Percentiles rank a stretch among this genome's conserved stretches.
Conservation (phyloP, 352 stramenopile genomes). For the Globisporangium yorkense region DNA sequence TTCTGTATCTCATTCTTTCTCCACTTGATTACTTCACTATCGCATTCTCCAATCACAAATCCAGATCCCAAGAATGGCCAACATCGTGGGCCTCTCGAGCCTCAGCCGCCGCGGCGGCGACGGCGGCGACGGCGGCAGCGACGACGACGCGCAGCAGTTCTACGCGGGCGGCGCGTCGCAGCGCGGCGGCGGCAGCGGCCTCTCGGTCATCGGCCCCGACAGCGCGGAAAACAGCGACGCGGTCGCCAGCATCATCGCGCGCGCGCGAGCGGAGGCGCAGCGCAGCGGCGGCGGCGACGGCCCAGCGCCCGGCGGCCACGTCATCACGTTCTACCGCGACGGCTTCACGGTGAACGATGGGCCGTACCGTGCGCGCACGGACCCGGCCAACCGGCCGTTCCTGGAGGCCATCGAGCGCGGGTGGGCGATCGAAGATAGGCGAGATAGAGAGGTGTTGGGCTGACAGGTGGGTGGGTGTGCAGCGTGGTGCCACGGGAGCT, state of each 20-base stretch:
- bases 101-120: constrained; percentile 37
- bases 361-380: constrained; percentile 60
- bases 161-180: constrained; percentile 64
- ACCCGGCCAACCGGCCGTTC: constrained; percentile 70
- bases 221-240: constrained; percentile 33
- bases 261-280: constrained; percentile 63
- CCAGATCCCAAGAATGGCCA: constrained; percentile 36
- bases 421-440: constrained; percentile 13
- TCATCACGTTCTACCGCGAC: constrained; percentile 84
- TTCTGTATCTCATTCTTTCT: background rate
- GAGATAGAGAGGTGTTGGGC: background rate
- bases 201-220: constrained; percentile 64
- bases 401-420: constrained; percentile 76
- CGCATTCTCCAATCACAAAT: background rate
- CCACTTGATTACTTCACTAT: constrained; percentile 1
- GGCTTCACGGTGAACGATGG: constrained; percentile 83
- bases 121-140: constrained; percentile 24
- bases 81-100: constrained; percentile 79
- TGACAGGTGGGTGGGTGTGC: background rate
- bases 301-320: constrained; percentile 23
- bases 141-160: constrained; percentile 54
- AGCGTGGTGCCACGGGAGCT: constrained; percentile 72
- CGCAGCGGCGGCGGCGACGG: constrained; percentile 19
- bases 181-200: constrained; percentile 63
- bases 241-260: constrained; percentile 80